Evolutionary conservation across 305 asterid genomes (phyloP).

Genomic region (Fraxinus sp.): DNA sequence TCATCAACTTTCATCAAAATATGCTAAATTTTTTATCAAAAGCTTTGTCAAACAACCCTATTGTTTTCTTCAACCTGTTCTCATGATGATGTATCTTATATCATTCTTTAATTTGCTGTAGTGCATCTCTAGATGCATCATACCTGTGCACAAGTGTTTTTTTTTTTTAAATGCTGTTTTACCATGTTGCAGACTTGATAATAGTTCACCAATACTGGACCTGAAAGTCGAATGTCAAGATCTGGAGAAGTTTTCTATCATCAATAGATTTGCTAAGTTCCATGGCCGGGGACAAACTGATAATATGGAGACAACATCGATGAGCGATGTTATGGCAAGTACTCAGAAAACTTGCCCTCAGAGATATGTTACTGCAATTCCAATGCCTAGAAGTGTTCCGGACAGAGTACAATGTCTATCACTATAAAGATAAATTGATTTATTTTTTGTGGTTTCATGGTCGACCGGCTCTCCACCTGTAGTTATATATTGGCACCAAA

Average conservation of each 20-base stretch:
- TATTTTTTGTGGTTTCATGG: conserved; percentile 29
- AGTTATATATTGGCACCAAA: conserved; percentile 41
- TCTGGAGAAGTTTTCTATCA: conserved; percentile 77
- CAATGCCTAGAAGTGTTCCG: conserved; percentile 73
- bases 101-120: background rate
- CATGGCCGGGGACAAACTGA: conserved; percentile 82
- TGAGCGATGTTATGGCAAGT: conserved; percentile 38
- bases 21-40: background rate
- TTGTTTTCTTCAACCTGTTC: background rate
- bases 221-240: conserved; percentile 78
- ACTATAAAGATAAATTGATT: conserved; percentile 49
- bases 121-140: background rate
- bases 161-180: background rate
- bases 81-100: background rate
- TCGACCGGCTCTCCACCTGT: conserved; percentile 25
- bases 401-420: conserved; percentile 73
- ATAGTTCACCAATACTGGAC: conserved; percentile 65
- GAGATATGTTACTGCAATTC: conserved; percentile 75
- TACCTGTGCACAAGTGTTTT: background rate
- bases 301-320: conserved; percentile 44
- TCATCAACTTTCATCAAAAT: background rate
- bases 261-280: conserved; percentile 81
- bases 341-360: conserved; percentile 52
- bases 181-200: conserved; percentile 57
- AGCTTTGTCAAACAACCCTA: background rate